Conservation (phyloP, 1,139 yeast species). For the Nakaseomyces uthaithaninus region DNA sequence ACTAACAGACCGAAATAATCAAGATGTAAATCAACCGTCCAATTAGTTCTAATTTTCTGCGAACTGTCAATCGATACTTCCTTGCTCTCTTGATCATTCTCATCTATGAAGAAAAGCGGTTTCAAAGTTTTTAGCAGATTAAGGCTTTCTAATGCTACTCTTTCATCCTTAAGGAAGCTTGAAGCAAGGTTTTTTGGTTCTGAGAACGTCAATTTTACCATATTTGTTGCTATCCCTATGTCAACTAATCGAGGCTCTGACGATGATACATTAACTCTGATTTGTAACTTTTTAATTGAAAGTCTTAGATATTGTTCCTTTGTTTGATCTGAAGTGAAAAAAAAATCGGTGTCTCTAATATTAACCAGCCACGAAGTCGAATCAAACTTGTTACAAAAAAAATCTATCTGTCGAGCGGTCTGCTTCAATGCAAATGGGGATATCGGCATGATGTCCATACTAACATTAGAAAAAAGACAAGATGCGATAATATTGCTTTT, state of each 20-base stretch:
- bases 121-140: conserved; percentile 13
- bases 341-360: conserved; percentile 22
- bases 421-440: conserved; percentile 22
- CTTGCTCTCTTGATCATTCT: conserved; percentile 1
- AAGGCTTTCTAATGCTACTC: conserved; percentile 20
- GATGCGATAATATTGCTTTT: conserved; percentile 14
- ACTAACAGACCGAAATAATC: conserved; percentile 27
- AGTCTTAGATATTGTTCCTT: conserved; percentile 24
- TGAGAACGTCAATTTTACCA: conserved; percentile 24
- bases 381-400: conserved; percentile 17
- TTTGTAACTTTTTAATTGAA: conserved; percentile 21
- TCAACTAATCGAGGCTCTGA: conserved; percentile 11
- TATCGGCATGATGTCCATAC: conserved; percentile 23
- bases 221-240: conserved; percentile 18
- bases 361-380: conserved; percentile 15
- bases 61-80: background rate
- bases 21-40: conserved; percentile 19
- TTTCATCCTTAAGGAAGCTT: conserved; percentile 25
- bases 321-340: conserved; percentile 23
- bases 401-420: conserved; percentile 20
- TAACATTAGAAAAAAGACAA: conserved; percentile 19
- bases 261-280: conserved; percentile 12
- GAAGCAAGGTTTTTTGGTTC: conserved; percentile 25
- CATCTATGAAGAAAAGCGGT: conserved; percentile 7
- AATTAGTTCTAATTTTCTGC: conserved; percentile 9